Conservation (phyloP, 208 protist species). For the Tritrichomonas musculus region DNA sequence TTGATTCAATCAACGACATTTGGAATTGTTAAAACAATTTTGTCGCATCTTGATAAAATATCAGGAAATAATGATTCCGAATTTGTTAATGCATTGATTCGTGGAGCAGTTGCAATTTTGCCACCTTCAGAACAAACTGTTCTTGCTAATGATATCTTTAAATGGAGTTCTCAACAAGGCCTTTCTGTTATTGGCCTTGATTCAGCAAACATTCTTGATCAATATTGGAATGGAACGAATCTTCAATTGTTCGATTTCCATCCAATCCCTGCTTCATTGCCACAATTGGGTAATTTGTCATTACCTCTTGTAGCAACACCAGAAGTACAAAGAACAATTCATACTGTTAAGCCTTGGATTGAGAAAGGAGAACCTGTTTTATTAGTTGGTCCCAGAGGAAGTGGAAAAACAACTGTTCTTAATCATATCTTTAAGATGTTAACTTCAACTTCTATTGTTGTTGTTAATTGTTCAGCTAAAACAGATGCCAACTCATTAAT, state of each 20-base stretch:
- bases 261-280: not conserved
- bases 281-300: constrained; percentile 57
- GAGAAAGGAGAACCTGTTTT: constrained; percentile 57
- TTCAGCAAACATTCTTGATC: constrained; percentile 20
- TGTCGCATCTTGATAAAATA: not conserved
- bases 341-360: constrained; percentile 78
- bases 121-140: not conserved
- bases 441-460: not conserved
- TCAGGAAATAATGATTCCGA: not conserved
- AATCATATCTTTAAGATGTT: constrained; percentile 4
- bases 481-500: not conserved
- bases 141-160: not conserved
- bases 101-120: not conserved
- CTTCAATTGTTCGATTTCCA: constrained; percentile 13
- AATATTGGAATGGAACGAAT: constrained; percentile 27
- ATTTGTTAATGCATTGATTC: not conserved
- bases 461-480: constrained; percentile 2
- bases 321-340: constrained; percentile 75
- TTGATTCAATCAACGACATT: not conserved
- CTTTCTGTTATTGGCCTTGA: not conserved
- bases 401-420: not conserved
- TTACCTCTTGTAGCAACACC: constrained; percentile 65
- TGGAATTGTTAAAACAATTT: not conserved
- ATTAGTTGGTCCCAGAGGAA: constrained; percentile 28
- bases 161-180: not conserved